Percentiles rank a stretch among this genome's conserved stretches.
phyloP scores from a whole-genome alignment of 176 grass and related monocot species.

The Thalia dealbata region DNA sequence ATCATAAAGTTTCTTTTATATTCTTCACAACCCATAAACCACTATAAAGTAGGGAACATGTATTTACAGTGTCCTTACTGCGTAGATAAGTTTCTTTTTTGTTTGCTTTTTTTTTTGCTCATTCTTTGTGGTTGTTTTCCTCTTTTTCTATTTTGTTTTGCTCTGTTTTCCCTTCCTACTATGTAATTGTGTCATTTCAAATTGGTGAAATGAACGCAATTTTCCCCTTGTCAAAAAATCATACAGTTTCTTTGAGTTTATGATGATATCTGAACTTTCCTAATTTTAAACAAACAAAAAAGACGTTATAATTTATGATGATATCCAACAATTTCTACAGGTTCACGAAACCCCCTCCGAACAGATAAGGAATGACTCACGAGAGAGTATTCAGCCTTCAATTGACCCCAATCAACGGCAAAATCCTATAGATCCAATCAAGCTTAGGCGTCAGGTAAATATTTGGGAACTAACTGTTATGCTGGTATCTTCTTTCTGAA shows the following conservation, averaged over 20 bases:
- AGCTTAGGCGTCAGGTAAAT: constrained; percentile 4
- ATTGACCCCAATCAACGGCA: background rate
- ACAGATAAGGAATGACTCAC: background rate
- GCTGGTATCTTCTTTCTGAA: background rate
- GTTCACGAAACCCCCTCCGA: background rate
- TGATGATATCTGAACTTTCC: background rate
- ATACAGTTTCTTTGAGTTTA: background rate
- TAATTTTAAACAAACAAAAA: no score
- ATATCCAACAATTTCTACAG: background rate
- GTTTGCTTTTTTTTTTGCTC: no score
- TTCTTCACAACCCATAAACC: no score
- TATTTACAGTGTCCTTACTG: no score
- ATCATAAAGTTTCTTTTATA: no score
- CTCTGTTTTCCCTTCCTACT: no score
- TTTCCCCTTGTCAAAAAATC: background rate
- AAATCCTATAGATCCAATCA: constrained; percentile 4
- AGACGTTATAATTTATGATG: background rate
- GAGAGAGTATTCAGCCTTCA: background rate
- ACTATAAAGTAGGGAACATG: no score
- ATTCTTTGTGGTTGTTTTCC: no score
- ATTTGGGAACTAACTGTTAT: background rate
- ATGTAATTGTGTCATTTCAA: no score
- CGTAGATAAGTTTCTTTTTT: no score
- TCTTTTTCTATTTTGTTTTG: no score
- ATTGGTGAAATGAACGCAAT: no score